phyloP scores from a whole-genome alignment of 2,329 filamentous ascomycete species.

The Verticillium isaacii region DNA sequence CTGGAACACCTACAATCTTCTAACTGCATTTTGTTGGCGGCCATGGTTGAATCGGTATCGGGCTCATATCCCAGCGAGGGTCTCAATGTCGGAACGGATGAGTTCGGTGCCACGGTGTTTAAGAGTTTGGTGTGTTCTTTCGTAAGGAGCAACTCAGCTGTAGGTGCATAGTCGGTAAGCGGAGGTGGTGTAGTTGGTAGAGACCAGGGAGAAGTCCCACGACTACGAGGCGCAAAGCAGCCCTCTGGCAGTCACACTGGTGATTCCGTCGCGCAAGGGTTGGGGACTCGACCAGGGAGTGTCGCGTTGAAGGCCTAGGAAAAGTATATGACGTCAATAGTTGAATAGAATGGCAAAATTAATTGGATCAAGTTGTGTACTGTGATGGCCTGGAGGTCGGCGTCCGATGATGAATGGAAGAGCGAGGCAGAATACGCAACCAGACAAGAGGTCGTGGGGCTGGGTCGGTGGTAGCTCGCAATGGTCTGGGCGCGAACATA shows the following conservation, averaged over 20 bases:
- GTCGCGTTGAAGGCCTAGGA: background rate
- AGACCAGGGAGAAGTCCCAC: background rate
- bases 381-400: background rate
- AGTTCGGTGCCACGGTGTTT: background rate
- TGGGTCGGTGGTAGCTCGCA: background rate
- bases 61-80: slow-evolving; percentile 4
- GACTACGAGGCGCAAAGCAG: background rate
- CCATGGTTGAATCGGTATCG: slow-evolving; percentile 53
- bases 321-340: background rate
- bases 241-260: background rate
- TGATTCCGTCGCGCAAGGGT: background rate
- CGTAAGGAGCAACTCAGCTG: slow-evolving; percentile 1
- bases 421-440: background rate
- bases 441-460: background rate
- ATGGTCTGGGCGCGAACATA: background rate
- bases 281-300: background rate
- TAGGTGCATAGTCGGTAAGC: slow-evolving; percentile 2
- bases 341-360: background rate
- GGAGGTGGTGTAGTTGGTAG: background rate
- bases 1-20: slow-evolving; percentile 67
- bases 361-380: background rate
- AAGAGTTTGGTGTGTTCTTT: background rate
- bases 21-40: slow-evolving; percentile 74
- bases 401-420: background rate
- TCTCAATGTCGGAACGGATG: background rate